A percentile compares a stretch with the other conserved stretches of the same genome.
Evolutionary conservation across 805 yeast genomes (phyloP).

Genomic region (Ogataea thermomethanolica): DNA sequence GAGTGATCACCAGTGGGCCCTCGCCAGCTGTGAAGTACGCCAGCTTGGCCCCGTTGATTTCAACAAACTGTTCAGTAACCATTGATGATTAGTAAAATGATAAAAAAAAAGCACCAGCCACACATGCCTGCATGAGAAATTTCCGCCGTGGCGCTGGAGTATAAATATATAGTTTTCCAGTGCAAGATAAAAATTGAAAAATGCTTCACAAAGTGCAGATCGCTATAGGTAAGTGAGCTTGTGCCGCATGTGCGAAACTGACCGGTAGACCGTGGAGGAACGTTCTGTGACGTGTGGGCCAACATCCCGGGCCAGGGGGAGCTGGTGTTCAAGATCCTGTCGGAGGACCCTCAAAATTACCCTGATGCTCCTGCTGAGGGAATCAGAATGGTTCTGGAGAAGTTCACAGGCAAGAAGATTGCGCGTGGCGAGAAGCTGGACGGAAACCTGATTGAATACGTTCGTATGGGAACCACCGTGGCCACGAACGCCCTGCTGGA

Average conservation of each 20-base stretch:
- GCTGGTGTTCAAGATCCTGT: constrained; percentile 28
- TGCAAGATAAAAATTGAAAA: not conserved
- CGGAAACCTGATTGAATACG: constrained; percentile 21
- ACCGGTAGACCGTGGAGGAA: constrained; percentile 36
- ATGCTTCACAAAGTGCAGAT: constrained; percentile 9
- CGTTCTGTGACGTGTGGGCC: constrained; percentile 47
- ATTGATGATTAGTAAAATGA: not conserved
- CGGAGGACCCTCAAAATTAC: constrained; percentile 27
- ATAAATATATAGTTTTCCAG: not conserved
- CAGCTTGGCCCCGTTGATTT: constrained; percentile 16
- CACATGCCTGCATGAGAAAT: constrained; percentile 6
- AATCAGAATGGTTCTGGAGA: constrained; percentile 23
- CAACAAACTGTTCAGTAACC: constrained; percentile 8
- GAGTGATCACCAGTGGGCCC: constrained; percentile 21
- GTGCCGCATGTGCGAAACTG: not conserved
- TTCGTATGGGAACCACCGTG: constrained; percentile 29
- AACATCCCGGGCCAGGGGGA: constrained; percentile 40
- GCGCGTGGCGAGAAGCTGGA: constrained; percentile 19
- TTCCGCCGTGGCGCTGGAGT: constrained; percentile 7
- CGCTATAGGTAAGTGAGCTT: constrained; percentile 12
- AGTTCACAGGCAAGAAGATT: constrained; percentile 15
- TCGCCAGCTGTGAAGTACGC: constrained; percentile 18
- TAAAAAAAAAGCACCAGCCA: not conserved
- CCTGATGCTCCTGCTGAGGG: constrained; percentile 28
- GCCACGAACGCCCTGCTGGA: constrained; percentile 26